Conservation (phyloP, 495 filamentous ascomycete genomes). For the Neurospora sp. region DNA sequence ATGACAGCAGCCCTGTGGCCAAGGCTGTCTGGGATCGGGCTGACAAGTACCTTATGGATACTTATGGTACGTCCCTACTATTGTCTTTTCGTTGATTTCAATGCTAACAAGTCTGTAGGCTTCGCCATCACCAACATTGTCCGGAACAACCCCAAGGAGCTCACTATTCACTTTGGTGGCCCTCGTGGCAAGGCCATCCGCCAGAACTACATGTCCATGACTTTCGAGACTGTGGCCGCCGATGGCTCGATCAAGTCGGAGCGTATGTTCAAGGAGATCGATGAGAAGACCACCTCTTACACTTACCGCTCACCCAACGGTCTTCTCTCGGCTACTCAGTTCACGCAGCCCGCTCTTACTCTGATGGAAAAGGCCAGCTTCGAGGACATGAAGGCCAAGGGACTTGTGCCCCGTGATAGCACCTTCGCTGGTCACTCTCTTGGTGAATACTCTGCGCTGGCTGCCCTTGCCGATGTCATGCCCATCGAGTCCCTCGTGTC, state of each 20-base stretch:
- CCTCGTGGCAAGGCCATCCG: slow-evolving; percentile 94
- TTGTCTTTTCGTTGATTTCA: not conserved
- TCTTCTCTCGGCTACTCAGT: slow-evolving; percentile 94
- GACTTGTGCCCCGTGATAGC: slow-evolving; percentile 89
- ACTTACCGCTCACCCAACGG: slow-evolving; percentile 94
- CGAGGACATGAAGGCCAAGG: slow-evolving; percentile 97
- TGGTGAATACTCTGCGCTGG: slow-evolving; percentile 95
- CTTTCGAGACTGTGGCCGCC: slow-evolving; percentile 86
- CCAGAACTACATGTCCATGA: slow-evolving; percentile 99
- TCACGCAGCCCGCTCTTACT: slow-evolving; percentile 94
- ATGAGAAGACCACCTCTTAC: slow-evolving; percentile 85
- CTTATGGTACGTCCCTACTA: slow-evolving; percentile 66
- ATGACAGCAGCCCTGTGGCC: slow-evolving; percentile 81
- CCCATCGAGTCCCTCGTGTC: slow-evolving; percentile 97
- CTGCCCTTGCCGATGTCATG: slow-evolving; percentile 96
- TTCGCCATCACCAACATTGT: slow-evolving; percentile 98
- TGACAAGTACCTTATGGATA: slow-evolving; percentile 96
- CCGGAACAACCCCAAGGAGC: slow-evolving; percentile 97
- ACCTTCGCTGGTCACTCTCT: slow-evolving; percentile 97
- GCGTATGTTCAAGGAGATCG: slow-evolving; percentile 97
- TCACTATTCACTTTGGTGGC: slow-evolving; percentile 97
- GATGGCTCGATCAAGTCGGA: slow-evolving; percentile 93
- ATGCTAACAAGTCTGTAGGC: slow-evolving; percentile 45
- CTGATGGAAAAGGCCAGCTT: slow-evolving; percentile 99
- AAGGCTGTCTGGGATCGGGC: slow-evolving; percentile 98